A percentile compares a stretch with the other conserved stretches of the same genome.
phyloP scores from a whole-genome alignment of 768 basidiomycete genomes.

The Mrakia hoshinonis region DNA sequence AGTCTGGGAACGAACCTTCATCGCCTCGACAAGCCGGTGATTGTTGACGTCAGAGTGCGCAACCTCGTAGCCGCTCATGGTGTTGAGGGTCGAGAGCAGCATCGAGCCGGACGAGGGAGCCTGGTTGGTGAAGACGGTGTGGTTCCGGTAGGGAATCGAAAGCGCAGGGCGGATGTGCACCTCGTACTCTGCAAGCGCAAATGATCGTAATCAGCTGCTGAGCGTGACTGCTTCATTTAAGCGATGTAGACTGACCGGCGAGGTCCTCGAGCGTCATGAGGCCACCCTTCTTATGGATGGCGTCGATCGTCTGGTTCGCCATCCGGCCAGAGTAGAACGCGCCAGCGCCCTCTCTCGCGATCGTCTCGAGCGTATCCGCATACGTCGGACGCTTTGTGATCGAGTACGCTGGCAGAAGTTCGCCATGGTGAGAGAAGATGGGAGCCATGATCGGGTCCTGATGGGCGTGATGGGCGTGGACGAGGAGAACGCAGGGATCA shows the following conservation, averaged over 20 bases:
- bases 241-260: conserved; percentile 24
- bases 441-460: conserved; percentile 58
- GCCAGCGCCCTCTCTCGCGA: conserved; percentile 67
- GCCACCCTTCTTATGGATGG: conserved; percentile 64
- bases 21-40: conserved; percentile 72
- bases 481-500: neutral
- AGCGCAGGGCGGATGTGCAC: conserved; percentile 66
- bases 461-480: neutral
- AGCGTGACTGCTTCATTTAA: neutral
- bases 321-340: conserved; percentile 84
- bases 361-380: conserved; percentile 61
- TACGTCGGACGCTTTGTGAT: conserved; percentile 62
- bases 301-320: conserved; percentile 66
- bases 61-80: conserved; percentile 61
- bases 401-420: conserved; percentile 65
- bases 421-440: conserved; percentile 74
- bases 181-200: conserved; percentile 52
- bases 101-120: conserved; percentile 76
- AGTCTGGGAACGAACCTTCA: conserved; percentile 48
- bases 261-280: conserved; percentile 65
- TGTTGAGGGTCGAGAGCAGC: conserved; percentile 83
- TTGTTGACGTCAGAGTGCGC: conserved; percentile 51
- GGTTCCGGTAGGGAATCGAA: conserved; percentile 63
- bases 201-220: neutral
- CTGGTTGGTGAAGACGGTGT: conserved; percentile 71